Evolutionary conservation across 2,329 filamentous ascomycete species (phyloP).

Genomic region (Claviceps monticola): DNA sequence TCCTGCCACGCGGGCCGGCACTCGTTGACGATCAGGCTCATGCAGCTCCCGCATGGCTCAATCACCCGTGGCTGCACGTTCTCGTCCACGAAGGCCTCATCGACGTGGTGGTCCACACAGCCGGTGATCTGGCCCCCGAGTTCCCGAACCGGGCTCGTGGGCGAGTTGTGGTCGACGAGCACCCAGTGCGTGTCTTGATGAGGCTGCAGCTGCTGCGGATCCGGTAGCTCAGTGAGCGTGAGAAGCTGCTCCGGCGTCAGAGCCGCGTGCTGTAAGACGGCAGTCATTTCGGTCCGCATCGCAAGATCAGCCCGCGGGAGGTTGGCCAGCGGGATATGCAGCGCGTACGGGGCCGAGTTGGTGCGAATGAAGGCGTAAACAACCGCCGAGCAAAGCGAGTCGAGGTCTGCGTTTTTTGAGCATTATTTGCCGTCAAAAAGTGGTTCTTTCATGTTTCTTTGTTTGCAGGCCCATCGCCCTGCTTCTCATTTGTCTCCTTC

Average conservation of each 20-base stretch:
- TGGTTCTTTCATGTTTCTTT: neutral
- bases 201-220: conserved; percentile 20
- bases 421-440: neutral
- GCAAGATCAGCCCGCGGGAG: conserved; percentile 52
- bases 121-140: conserved; percentile 43
- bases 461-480: neutral
- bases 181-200: conserved; percentile 51
- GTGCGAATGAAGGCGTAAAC: conserved; percentile 62
- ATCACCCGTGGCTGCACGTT: conserved; percentile 45
- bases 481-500: too few relatives aligned
- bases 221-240: conserved; percentile 39
- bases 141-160: conserved; percentile 45
- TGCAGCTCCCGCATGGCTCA: conserved; percentile 56
- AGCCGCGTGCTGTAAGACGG: conserved; percentile 47
- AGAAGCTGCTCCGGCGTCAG: conserved; percentile 49
- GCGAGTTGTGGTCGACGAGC: conserved; percentile 66
- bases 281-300: conserved; percentile 59
- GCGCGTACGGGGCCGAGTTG: conserved; percentile 34
- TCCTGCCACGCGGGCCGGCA: conserved; percentile 43
- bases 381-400: conserved; percentile 64
- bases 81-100: conserved; percentile 42
- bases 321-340: conserved; percentile 63
- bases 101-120: conserved; percentile 67
- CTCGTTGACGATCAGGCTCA: conserved; percentile 52
- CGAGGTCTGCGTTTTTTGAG: conserved; percentile 45